Evolutionary conservation across 345 rosid genomes (phyloP).

Genomic region (Hevea brasiliensis): DNA sequence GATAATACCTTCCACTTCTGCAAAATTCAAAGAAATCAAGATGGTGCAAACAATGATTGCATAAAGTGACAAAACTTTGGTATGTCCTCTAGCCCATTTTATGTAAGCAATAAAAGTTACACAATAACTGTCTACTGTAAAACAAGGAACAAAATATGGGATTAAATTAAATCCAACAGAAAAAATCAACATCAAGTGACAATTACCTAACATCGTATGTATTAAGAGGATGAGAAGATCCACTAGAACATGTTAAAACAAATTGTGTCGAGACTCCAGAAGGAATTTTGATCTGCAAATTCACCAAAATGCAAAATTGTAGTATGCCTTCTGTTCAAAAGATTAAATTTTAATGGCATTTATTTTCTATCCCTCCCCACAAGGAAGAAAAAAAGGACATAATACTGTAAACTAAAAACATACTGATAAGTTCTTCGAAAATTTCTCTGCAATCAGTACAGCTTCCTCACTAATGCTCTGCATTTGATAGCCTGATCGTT

Average conservation of each 20-base stretch:
- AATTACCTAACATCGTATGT: conserved; percentile 63
- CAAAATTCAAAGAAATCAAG: neutral
- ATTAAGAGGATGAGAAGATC: conserved; percentile 67
- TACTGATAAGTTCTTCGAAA: conserved; percentile 62
- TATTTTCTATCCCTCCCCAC: neutral
- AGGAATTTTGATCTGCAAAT: conserved; percentile 79
- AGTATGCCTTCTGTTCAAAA: neutral
- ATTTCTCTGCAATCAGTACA: conserved; percentile 54
- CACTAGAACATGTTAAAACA: conserved; percentile 71
- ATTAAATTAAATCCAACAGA: neutral
- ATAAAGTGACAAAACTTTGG: neutral
- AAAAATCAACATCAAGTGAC: neutral
- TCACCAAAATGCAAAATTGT: conserved; percentile 12
- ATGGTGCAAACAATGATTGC: too few relatives aligned
- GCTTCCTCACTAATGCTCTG: conserved; percentile 46
- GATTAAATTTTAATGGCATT: neutral
- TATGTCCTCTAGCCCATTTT: neutral
- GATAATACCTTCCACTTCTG: neutral
- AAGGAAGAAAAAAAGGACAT: neutral
- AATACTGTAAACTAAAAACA: conserved; percentile 13
- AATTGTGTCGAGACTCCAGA: conserved; percentile 73
- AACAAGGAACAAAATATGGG: neutral
- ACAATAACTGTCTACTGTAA: neutral
- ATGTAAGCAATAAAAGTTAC: too few relatives aligned
- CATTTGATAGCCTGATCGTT: conserved; percentile 62